Evolutionary conservation across 192 early-diverging fungal genomes (phyloP).

Genomic region (Linnemannia hyalina): DNA sequence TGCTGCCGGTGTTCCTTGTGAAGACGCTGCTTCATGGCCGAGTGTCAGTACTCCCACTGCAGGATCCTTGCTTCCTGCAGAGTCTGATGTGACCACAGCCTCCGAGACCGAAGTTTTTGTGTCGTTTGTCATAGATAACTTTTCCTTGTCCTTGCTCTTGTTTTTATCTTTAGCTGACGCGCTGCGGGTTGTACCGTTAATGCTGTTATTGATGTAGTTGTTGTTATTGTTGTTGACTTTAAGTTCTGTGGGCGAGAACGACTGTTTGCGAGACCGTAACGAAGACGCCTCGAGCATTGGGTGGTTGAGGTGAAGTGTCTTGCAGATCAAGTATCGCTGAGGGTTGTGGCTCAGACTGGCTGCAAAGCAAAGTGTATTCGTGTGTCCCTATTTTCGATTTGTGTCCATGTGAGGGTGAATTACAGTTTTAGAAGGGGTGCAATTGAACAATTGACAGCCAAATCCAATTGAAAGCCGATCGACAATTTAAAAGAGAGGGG

Average conservation of each 20-base stretch:
- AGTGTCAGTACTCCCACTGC: not conserved
- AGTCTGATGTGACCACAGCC: not conserved
- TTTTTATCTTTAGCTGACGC: not conserved
- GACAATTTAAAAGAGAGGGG: not conserved
- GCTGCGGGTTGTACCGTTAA: not conserved
- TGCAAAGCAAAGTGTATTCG: not conserved
- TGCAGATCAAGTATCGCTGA: not conserved
- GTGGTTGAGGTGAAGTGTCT: not conserved
- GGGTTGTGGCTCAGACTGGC: not conserved
- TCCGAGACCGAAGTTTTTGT: slow-evolving; percentile 15
- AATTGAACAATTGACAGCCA: not conserved
- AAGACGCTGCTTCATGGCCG: not conserved
- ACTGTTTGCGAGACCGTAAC: slow-evolving; percentile 20
- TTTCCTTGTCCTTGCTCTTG: slow-evolving; percentile 10
- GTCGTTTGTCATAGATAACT: slow-evolving; percentile 17
- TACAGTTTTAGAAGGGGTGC: not conserved
- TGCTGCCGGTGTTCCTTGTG: not conserved
- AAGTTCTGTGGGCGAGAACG: slow-evolving; percentile 13
- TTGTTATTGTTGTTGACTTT: slow-evolving; percentile 1
- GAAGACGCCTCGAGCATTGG: slow-evolving; percentile 35
- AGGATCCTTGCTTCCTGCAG: not conserved
- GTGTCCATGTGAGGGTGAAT: not conserved
- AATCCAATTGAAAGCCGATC: not conserved
- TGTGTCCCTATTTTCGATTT: not conserved
- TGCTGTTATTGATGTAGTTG: not conserved